These are phyloP conservation scores for Chytridium lagenaria DNA, from an alignment of 371 early-diverging fungal genomes.

Conservation along the genomic window DNA sequence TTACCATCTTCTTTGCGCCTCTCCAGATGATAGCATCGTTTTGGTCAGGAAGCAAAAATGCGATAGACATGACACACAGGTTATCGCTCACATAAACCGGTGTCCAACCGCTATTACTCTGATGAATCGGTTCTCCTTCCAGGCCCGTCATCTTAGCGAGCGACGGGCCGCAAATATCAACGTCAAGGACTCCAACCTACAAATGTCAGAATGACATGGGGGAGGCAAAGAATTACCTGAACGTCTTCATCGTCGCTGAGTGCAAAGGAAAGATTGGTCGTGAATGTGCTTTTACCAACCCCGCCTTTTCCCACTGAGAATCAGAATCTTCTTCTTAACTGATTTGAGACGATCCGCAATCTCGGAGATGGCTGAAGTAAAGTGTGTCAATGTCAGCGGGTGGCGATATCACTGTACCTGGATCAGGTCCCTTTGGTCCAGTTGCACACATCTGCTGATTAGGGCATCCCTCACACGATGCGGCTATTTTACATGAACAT, in stretches of 20 bases:
- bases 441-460: slow-evolving; percentile 93
- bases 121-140: slow-evolving; percentile 87
- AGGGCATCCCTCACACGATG: slow-evolving; percentile 97
- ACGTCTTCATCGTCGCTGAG: slow-evolving; percentile 48
- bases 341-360: slow-evolving; percentile 71
- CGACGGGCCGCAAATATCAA: slow-evolving; percentile 99
- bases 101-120: slow-evolving; percentile 82
- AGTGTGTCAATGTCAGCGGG: background rate
- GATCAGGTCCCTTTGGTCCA: slow-evolving; percentile 91
- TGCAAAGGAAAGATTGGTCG: slow-evolving; percentile 55
- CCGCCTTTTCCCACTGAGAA: slow-evolving; percentile 79
- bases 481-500: too few relatives aligned
- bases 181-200: slow-evolving; percentile 94
- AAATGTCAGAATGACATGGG: background rate
- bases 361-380: slow-evolving; percentile 66
- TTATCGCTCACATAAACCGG: slow-evolving; percentile 93
- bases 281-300: slow-evolving; percentile 71
- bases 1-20: slow-evolving; percentile 69
- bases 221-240: too few relatives aligned
- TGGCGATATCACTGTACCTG: slow-evolving; percentile 58
- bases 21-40: slow-evolving; percentile 73
- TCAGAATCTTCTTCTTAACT: slow-evolving; percentile 57
- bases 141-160: slow-evolving; percentile 92
- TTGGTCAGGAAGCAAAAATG: slow-evolving; percentile 58
- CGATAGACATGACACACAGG: slow-evolving; percentile 67